phyloP scores from a whole-genome alignment of 2,329 filamentous ascomycete genomes.

The Zalaria obscura region DNA sequence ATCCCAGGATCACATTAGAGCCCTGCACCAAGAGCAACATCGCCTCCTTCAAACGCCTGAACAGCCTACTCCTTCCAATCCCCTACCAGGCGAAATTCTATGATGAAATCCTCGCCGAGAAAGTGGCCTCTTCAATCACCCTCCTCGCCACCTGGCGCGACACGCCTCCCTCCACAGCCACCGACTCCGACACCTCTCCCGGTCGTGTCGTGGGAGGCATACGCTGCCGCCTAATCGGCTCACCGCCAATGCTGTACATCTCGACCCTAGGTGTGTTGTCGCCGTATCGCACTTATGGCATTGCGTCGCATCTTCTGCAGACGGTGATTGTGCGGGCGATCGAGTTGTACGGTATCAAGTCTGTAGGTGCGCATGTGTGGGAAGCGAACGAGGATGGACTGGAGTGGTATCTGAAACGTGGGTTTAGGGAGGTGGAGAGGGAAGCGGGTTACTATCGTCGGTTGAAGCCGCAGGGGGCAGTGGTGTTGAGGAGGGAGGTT shows the following conservation, averaged over 20 bases:
- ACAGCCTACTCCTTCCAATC: slow-evolving; percentile 44
- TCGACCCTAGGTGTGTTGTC: slow-evolving; percentile 45
- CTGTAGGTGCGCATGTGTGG: slow-evolving; percentile 49
- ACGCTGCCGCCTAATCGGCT: slow-evolving; percentile 29
- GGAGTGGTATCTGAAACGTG: slow-evolving; percentile 45
- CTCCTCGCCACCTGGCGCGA: slow-evolving; percentile 46
- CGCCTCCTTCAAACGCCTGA: slow-evolving; percentile 42
- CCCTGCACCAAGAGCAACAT: slow-evolving; percentile 39
- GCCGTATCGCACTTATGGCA: slow-evolving; percentile 42
- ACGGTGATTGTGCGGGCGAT: slow-evolving; percentile 21
- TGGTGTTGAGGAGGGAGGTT: slow-evolving; percentile 33
- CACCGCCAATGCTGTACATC: slow-evolving; percentile 38
- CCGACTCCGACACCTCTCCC: slow-evolving; percentile 7
- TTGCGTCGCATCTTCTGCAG: slow-evolving; percentile 41
- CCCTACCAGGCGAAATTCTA: slow-evolving; percentile 48
- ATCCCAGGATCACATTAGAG: slow-evolving; percentile 38
- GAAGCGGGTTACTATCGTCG: slow-evolving; percentile 46
- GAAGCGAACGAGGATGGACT: slow-evolving; percentile 45
- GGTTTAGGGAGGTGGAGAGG: slow-evolving; percentile 37
- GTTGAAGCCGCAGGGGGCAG: slow-evolving; percentile 41
- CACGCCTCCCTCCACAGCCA: slow-evolving; percentile 14
- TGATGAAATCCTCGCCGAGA: slow-evolving; percentile 42
- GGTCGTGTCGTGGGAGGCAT: slow-evolving; percentile 31
- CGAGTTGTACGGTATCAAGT: slow-evolving; percentile 31
- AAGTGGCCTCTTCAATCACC: slow-evolving; percentile 37